Conservation (phyloP, 768 basidiomycete species). For the Candolleomyces efflorescens region DNA sequence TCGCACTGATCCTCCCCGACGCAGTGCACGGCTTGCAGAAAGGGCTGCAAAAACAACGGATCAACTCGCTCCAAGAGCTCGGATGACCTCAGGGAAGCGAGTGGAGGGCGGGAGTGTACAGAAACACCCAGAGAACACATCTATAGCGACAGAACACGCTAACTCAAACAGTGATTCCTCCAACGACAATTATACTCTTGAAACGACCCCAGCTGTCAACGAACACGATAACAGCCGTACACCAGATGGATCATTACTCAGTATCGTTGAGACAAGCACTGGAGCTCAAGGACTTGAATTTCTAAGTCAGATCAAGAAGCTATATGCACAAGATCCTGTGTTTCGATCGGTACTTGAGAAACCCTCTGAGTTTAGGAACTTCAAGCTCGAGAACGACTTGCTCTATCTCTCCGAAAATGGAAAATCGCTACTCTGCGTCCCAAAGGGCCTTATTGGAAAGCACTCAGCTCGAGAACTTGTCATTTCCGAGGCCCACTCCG, state of each 20-base stretch:
- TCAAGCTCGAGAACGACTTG: constrained; percentile 13
- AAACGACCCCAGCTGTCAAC: neutral
- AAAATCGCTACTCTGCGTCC: constrained; percentile 21
- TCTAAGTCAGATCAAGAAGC: constrained; percentile 2
- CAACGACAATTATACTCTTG: neutral
- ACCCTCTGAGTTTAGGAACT: constrained; percentile 17
- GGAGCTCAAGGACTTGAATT: constrained; percentile 8
- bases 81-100: neutral
- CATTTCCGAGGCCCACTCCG: constrained; percentile 34
- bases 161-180: neutral
- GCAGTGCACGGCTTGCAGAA: neutral
- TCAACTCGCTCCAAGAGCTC: neutral
- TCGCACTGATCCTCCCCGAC: neutral
- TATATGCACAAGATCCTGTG: constrained; percentile 13
- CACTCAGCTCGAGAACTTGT: constrained; percentile 24
- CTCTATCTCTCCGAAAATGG: constrained; percentile 14
- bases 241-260: constrained; percentile 1
- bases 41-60: too few relatives aligned
- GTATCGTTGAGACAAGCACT: neutral
- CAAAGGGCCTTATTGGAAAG: constrained; percentile 14
- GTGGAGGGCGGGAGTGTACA: neutral
- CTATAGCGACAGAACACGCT: neutral
- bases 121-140: constrained; percentile 1
- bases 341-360: constrained; percentile 15
- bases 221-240: too few relatives aligned